Evolutionary conservation across 2,329 filamentous ascomycete genomes (phyloP).

Genomic region (Xylariaceae sp.): DNA sequence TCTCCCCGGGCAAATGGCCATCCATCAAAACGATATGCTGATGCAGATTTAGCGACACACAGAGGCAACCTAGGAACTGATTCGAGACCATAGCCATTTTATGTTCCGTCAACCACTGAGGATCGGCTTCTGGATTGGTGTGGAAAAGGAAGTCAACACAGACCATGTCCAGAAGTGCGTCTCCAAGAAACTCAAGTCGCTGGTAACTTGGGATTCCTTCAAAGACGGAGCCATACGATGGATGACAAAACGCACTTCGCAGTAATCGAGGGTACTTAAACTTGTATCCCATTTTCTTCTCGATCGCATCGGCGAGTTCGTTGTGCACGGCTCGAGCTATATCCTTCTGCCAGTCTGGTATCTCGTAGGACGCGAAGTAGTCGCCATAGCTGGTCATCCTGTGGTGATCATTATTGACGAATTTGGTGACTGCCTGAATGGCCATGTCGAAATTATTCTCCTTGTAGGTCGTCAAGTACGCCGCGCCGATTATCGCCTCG

Average conservation of each 20-base stretch:
- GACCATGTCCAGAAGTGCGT: constrained; percentile 56
- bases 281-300: constrained; percentile 49
- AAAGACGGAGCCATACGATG: constrained; percentile 69
- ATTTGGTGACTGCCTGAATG: constrained; percentile 57
- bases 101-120: constrained; percentile 96
- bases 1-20: constrained; percentile 39
- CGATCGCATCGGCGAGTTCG: constrained; percentile 62
- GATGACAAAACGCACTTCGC: constrained; percentile 81
- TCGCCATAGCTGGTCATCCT: constrained; percentile 63
- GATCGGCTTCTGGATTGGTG: constrained; percentile 70
- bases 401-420: constrained; percentile 68
- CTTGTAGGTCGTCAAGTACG: constrained; percentile 50
- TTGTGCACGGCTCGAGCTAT: constrained; percentile 60
- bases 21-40: constrained; percentile 60
- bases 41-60: constrained; percentile 73
- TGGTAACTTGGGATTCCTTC: constrained; percentile 85
- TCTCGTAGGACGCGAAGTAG: constrained; percentile 64
- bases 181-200: constrained; percentile 85
- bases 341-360: constrained; percentile 65
- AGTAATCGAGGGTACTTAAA: constrained; percentile 75
- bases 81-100: constrained; percentile 99
- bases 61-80: constrained; percentile 80
- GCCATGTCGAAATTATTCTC: constrained; percentile 50
- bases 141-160: constrained; percentile 79
- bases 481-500: constrained; percentile 88